Conservation (phyloP, 148 eudicot species). For the Silene conica region DNA sequence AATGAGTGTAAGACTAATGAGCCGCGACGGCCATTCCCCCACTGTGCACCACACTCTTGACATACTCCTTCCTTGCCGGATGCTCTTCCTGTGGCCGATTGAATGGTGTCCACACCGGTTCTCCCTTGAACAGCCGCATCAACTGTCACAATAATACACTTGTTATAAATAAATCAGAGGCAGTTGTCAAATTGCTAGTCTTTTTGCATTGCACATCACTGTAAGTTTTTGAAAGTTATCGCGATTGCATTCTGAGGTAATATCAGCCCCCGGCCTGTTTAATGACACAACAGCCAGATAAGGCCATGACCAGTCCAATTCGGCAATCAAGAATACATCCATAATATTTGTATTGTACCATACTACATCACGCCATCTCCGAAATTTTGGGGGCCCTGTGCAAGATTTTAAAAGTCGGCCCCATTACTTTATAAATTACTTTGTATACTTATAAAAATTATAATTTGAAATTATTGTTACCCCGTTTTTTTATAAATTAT, state of each 20-base stretch:
- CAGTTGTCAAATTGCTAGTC: not conserved
- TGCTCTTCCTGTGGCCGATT: constrained; percentile 86
- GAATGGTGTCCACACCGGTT: constrained; percentile 78
- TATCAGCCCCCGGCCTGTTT: not conserved
- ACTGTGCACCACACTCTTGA: constrained; percentile 35
- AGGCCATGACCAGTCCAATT: not conserved
- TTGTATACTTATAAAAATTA: no score
- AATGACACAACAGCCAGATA: not conserved
- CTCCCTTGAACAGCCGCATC: constrained; percentile 85
- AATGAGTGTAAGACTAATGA: constrained; percentile 28
- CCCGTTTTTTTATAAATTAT: no score
- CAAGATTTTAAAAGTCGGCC: no score
- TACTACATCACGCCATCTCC: no score
- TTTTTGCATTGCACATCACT: not conserved
- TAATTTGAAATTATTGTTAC: no score
- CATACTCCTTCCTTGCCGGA: constrained; percentile 68
- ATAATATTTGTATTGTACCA: no score
- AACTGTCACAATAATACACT: constrained; percentile 39
- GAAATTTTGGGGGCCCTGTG: no score
- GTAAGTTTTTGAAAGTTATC: not conserved
- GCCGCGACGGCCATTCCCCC: constrained; percentile 48
- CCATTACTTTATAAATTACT: no score
- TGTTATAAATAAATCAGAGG: not conserved
- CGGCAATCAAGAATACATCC: no score
- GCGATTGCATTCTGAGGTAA: not conserved